A percentile compares a stretch with the other conserved stretches of the same genome.
These are phyloP conservation scores for Cryptococcus deneoformans DNA, from an alignment of 1,284 basidiomycete species.

Conservation along the genomic window DNA sequence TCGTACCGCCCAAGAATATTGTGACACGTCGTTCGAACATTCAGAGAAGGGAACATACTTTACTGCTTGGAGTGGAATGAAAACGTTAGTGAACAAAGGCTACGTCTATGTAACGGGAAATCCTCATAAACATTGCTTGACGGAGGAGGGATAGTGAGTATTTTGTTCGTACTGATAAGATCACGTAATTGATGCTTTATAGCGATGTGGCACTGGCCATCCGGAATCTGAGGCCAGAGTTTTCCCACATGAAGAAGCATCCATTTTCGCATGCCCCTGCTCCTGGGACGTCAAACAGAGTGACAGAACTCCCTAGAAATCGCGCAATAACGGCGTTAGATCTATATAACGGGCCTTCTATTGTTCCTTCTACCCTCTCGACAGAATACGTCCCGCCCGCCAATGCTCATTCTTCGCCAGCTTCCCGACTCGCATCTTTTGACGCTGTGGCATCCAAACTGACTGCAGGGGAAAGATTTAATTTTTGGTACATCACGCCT, in stretches of 20 bases:
- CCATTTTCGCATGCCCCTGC: conserved; percentile 23
- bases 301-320: background rate
- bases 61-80: conserved; percentile 47
- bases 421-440: background rate
- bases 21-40: conserved; percentile 39
- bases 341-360: background rate
- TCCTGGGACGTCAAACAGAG: background rate
- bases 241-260: conserved; percentile 22
- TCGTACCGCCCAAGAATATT: conserved; percentile 34
- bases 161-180: background rate
- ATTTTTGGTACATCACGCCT: conserved; percentile 45
- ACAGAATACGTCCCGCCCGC: background rate
- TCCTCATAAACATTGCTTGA: conserved; percentile 43
- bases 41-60: conserved; percentile 39
- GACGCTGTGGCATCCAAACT: background rate
- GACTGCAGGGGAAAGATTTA: conserved; percentile 19
- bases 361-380: background rate
- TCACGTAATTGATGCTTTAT: background rate
- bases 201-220: conserved; percentile 40
- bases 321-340: background rate
- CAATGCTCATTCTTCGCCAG: background rate
- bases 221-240: conserved; percentile 31
- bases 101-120: conserved; percentile 43
- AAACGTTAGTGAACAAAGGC: conserved; percentile 41
- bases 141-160: conserved; percentile 47